Evolutionary conservation across 768 basidiomycete species (phyloP), one percentile per base, ranked within the genome.

Genomic region (Saitozyma sp.): DNA sequence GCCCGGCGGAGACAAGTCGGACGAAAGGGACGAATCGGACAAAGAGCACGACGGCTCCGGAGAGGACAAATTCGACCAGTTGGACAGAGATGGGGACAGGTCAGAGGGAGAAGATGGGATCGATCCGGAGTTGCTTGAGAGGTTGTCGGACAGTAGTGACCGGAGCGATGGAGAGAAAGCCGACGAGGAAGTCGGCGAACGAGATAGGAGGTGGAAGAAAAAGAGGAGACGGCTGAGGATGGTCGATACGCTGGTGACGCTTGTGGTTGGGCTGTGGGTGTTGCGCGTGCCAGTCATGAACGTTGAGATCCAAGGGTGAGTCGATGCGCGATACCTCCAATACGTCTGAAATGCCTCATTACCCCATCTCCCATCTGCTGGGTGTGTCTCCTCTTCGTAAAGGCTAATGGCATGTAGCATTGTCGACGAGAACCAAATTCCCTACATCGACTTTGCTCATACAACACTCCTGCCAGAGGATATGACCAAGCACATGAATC

Each of bases 221-320:
- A 61, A 56, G 54, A 66, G 60, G 49, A 67, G 65, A 60, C 37
- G 29, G 48, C 57, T 82, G 59, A 75, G 73, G 9, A 82, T 84
- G 1, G 81, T 80, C 37, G 83, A 83, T 55, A 86, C 82, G 38
- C 81, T 96, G 39, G 86, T 87, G 3, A 83, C 92, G 48, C 81
- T 95, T 5, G 81, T 89, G 16, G 76, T 92, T 5, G 89, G 85
- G 2, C 89, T 88, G 66, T 92, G 90, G 90, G 86, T 85, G 19
- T 72, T 94, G 76, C 84, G 92, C 17, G 76, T 92, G 43, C 91
- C 92, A 0, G 81, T 89, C 10, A 81, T 89, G 69, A 89, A 87
- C 70, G 84, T 83, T 70, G 92, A 96, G 73, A 84, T 95, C 54
- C 83, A 87, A 50, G 82, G 82, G 92, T 89, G 71, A 65, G 87